A percentile compares a stretch with the other conserved stretches of the same genome.
These are phyloP conservation scores for Avena eriantha DNA, from an alignment of 176 grass and related monocot species.

Conservation along the genomic window DNA sequence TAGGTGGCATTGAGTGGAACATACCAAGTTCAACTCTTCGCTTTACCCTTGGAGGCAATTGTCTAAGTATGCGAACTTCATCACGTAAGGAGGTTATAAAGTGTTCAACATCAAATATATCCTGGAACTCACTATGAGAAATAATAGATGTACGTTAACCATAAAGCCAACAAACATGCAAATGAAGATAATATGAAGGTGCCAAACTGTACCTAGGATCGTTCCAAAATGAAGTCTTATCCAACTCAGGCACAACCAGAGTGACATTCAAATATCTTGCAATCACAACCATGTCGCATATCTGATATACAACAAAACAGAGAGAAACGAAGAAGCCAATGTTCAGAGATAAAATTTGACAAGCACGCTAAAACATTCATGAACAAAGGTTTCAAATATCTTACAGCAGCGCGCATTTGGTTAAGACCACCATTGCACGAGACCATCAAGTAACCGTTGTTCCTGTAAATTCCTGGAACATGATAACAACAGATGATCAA, in stretches of 20 bases:
- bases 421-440: conserved; percentile 98
- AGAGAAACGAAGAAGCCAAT: conserved; percentile 1
- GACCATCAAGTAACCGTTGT: conserved; percentile 94
- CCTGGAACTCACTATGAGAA: conserved; percentile 75
- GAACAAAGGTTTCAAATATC: neutral
- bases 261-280: conserved; percentile 95
- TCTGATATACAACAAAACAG: conserved; percentile 54
- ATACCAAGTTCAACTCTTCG: conserved; percentile 65
- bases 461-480: conserved; percentile 80
- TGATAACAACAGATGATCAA: conserved; percentile 12
- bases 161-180: neutral
- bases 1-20: conserved; percentile 77
- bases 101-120: conserved; percentile 97
- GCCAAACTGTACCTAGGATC: conserved; percentile 70
- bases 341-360: conserved; percentile 16
- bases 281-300: conserved; percentile 97
- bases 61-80: conserved; percentile 85
- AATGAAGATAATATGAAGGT: neutral
- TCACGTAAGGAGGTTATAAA: conserved; percentile 92
- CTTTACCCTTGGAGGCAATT: conserved; percentile 78
- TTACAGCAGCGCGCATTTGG: conserved; percentile 96
- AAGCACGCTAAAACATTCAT: neutral
- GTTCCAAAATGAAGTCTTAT: conserved; percentile 94
- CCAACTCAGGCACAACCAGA: conserved; percentile 84
- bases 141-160: neutral